phyloP scores from a whole-genome alignment of 2,329 filamentous ascomycete genomes.

The Paradendryphiella salina region DNA sequence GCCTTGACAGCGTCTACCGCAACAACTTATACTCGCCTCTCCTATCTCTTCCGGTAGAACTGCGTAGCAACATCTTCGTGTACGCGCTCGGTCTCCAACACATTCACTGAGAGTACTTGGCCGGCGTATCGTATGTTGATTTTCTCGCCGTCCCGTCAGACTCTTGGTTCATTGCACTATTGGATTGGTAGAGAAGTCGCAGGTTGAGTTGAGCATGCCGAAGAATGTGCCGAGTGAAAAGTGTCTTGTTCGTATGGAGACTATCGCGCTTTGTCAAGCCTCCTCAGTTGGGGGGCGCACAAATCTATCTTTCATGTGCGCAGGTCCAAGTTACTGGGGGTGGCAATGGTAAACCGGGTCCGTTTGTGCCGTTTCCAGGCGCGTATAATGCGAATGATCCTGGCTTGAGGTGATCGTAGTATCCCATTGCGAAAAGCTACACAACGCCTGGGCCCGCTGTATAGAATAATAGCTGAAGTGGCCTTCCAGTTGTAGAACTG shows the following conservation, averaged over 20 bases:
- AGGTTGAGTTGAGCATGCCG: slow-evolving; percentile 34
- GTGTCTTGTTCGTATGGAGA: slow-evolving; percentile 46
- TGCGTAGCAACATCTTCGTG: not conserved
- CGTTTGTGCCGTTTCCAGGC: slow-evolving; percentile 19
- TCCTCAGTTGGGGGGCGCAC: slow-evolving; percentile 38
- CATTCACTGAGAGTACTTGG: slow-evolving; percentile 27
- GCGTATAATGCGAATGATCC: slow-evolving; percentile 15
- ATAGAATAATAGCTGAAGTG: slow-evolving; percentile 22
- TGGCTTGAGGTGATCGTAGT: slow-evolving; percentile 39
- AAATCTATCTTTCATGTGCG: slow-evolving; percentile 49
- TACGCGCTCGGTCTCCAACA: not conserved
- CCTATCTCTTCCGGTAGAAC: not conserved
- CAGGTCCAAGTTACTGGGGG: slow-evolving; percentile 51
- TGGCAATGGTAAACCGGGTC: slow-evolving; percentile 45
- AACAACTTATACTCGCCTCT: not conserved
- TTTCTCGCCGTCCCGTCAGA: slow-evolving; percentile 12
- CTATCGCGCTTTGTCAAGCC: slow-evolving; percentile 46
- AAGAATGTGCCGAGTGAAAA: slow-evolving; percentile 45
- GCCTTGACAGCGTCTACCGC: too few relatives aligned
- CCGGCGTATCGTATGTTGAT: slow-evolving; percentile 30
- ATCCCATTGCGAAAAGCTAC: slow-evolving; percentile 34
- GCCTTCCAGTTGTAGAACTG: not conserved
- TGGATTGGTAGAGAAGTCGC: too few relatives aligned
- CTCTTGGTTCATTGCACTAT: not conserved
- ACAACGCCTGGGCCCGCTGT: slow-evolving; percentile 35